A percentile compares a stretch with the other conserved stretches of the same genome.
These are phyloP conservation scores for Casuarina glauca DNA, from an alignment of 306 rosid genomes.

Conservation along the genomic window DNA sequence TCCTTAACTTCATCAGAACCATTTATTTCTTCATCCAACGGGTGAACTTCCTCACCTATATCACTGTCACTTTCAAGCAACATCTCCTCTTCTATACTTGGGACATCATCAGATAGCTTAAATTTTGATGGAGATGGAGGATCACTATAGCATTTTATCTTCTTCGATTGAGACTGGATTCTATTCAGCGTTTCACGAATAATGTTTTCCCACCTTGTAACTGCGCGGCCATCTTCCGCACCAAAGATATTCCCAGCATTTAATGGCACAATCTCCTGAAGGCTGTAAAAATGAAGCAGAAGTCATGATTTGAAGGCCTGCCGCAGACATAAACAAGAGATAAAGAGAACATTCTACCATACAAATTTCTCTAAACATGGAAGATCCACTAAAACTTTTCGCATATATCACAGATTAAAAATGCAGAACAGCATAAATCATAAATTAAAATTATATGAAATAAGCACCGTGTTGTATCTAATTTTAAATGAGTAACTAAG, in stretches of 20 bases:
- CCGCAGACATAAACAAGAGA: constrained; percentile 6
- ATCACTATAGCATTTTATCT: constrained; percentile 81
- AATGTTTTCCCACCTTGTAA: constrained; percentile 76
- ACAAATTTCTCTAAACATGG: constrained; percentile 1
- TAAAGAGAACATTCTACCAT: constrained; percentile 21
- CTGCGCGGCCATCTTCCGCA: constrained; percentile 74
- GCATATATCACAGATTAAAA: background rate
- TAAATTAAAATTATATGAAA: background rate
- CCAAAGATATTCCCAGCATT: constrained; percentile 90
- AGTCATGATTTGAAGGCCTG: constrained; percentile 17
- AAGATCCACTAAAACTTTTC: background rate
- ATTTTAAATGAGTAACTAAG: constrained; percentile 10
- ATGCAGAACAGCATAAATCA: background rate
- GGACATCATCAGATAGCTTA: constrained; percentile 60
- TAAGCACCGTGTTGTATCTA: constrained; percentile 19
- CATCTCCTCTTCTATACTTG: constrained; percentile 73
- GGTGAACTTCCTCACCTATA: constrained; percentile 79
- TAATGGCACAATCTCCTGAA: constrained; percentile 96
- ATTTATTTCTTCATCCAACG: constrained; percentile 53
- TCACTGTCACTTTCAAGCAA: constrained; percentile 75
- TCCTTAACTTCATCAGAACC: constrained; percentile 31
- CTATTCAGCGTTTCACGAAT: constrained; percentile 70
- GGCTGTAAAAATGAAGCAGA: constrained; percentile 47
- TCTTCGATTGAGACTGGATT: constrained; percentile 46
- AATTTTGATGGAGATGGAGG: constrained; percentile 93